Percentiles rank a stretch among this genome's conserved stretches.
These are phyloP conservation scores for Globisporangium perplexum DNA, from an alignment of 352 stramenopile species.

Conservation along the genomic window DNA sequence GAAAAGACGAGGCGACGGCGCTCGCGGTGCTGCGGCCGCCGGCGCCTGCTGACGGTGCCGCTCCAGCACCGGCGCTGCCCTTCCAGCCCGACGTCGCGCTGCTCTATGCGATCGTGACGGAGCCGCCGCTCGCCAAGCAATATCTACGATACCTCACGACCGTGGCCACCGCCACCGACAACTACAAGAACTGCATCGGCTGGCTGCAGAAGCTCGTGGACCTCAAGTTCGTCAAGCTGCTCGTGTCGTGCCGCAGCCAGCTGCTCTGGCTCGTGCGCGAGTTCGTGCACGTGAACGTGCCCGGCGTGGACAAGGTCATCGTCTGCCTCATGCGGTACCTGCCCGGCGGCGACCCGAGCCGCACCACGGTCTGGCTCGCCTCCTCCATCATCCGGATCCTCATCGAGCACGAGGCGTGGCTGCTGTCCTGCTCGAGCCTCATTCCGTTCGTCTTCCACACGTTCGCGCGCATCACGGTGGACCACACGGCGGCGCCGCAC, in stretches of 20 bases:
- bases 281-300: conserved; percentile 66
- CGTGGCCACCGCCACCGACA: conserved; percentile 37
- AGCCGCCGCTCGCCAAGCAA: conserved; percentile 60
- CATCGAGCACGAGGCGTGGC: conserved; percentile 72
- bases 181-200: conserved; percentile 71
- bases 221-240: conserved; percentile 72
- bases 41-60: conserved; percentile 10
- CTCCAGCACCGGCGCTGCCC: conserved; percentile 22
- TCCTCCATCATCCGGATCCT: conserved; percentile 75
- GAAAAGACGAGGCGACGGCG: conserved; percentile 51
- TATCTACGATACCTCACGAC: conserved; percentile 70
- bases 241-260: conserved; percentile 69
- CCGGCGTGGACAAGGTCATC: conserved; percentile 71
- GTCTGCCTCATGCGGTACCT: conserved; percentile 71
- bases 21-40: conserved; percentile 45
- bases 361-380: conserved; percentile 71
- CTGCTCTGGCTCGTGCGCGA: conserved; percentile 77
- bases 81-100: conserved; percentile 80
- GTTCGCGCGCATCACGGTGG: conserved; percentile 63
- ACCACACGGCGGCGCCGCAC: conserved; percentile 50
- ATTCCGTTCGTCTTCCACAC: conserved; percentile 83
- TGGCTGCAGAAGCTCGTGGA: conserved; percentile 83
- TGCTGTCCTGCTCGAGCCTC: conserved; percentile 62
- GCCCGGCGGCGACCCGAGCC: conserved; percentile 54
- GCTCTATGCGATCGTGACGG: conserved; percentile 75